Conservation (phyloP, 768 basidiomycete genomes). For the Bullera alba region DNA sequence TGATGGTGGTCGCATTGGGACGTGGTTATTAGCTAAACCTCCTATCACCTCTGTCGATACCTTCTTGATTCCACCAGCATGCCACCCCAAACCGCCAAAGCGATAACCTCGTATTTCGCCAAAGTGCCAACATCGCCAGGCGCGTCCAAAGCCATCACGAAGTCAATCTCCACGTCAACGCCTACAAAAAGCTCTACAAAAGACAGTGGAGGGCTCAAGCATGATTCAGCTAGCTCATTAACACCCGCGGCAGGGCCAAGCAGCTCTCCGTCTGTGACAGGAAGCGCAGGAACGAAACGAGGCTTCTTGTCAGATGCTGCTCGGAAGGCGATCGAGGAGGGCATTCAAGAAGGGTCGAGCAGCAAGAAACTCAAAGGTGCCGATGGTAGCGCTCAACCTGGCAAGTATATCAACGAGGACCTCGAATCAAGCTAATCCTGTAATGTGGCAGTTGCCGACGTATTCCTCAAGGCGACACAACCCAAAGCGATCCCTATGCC, state of each 20-base stretch:
- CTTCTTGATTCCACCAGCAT: background rate
- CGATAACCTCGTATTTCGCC: background rate
- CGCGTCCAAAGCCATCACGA: background rate
- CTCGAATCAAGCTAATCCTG: too few species aligned
- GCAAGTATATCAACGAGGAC: background rate
- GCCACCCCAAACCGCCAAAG: background rate
- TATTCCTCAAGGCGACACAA: constrained; percentile 6
- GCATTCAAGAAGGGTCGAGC: constrained; percentile 1
- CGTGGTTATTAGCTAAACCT: too few species aligned
- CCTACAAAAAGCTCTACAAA: background rate
- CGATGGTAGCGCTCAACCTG: background rate
- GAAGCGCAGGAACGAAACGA: background rate
- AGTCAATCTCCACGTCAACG: background rate
- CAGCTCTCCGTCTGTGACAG: background rate
- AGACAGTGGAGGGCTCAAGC: background rate
- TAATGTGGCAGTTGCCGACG: constrained; percentile 1
- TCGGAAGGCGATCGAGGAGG: constrained; percentile 10
- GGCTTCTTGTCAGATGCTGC: constrained; percentile 12
- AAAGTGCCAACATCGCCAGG: background rate
- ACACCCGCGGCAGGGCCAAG: background rate
- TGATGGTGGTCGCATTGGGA: too few species aligned
- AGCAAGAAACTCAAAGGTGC: constrained; percentile 4
- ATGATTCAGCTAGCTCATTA: background rate
- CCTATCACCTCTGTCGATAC: too few species aligned
- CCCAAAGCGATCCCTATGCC: background rate